Conservation (phyloP, 345 rosid genomes). For the Geranium rotundifolium region DNA sequence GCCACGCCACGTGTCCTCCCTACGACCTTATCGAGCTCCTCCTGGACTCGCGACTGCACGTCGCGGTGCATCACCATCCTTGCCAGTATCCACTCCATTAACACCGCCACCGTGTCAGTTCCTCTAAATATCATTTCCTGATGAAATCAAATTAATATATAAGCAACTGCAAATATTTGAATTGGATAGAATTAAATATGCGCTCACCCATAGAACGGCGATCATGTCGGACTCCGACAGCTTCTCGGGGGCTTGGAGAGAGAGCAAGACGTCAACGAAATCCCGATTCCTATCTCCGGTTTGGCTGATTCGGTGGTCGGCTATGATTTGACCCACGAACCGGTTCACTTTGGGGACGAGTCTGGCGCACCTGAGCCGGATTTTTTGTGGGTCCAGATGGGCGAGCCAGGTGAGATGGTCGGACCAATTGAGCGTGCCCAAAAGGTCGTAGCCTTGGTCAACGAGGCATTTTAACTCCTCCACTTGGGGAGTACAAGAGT, state of each 20-base stretch:
- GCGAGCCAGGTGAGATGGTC: conserved; percentile 48
- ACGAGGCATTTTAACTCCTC: conserved; percentile 27
- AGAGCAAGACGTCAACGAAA: conserved; percentile 37
- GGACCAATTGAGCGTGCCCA: conserved; percentile 40
- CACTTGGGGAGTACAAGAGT: conserved; percentile 11
- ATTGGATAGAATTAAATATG: no score
- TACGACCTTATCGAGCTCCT: conserved; percentile 49
- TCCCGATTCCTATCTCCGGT: conserved; percentile 12
- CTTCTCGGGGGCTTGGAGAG: conserved; percentile 26
- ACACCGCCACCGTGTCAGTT: conserved; percentile 73
- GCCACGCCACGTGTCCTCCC: conserved; percentile 47
- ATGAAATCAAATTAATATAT: no score
- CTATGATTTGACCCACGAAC: conserved; percentile 34
- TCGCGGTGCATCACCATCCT: conserved; percentile 61
- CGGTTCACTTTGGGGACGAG: conserved; percentile 36
- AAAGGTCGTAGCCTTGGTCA: conserved; percentile 39
- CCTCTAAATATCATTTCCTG: conserved; percentile 96
- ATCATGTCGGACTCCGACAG: conserved; percentile 27
- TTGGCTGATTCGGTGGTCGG: conserved; percentile 20
- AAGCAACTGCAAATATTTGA: no score
- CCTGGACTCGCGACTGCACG: conserved; percentile 55
- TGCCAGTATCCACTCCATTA: conserved; percentile 86
- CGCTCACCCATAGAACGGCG: conserved; percentile 42
- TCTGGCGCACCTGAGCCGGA: conserved; percentile 31
- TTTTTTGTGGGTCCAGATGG: conserved; percentile 28